phyloP scores from a whole-genome alignment of 164 flowering plant species.

The Tetracentron sinense region DNA sequence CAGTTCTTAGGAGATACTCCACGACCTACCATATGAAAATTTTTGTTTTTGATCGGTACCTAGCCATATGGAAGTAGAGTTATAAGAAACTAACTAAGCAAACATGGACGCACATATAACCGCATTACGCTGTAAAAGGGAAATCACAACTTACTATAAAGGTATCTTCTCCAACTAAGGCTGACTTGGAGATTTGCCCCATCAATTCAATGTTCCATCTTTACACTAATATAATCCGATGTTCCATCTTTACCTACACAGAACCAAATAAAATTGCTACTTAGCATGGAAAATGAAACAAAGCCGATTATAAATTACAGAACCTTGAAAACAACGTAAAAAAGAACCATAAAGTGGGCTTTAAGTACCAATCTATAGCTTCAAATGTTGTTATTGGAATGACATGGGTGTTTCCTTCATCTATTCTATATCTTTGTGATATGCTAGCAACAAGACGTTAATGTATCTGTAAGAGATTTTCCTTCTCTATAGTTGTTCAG shows the following conservation, averaged over 20 bases:
- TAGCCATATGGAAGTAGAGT: constrained; percentile 19
- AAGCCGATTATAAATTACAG: neutral
- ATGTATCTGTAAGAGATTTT: neutral
- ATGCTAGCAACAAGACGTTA: neutral
- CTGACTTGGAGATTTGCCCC: constrained; percentile 65
- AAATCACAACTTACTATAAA: constrained; percentile 56
- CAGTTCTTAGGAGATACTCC: constrained; percentile 73
- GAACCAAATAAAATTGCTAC: neutral
- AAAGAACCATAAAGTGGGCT: neutral
- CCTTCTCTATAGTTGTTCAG: neutral
- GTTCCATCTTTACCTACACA: constrained; percentile 39
- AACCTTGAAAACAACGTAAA: neutral
- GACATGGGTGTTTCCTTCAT: neutral
- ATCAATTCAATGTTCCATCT: constrained; percentile 75
- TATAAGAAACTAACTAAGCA: constrained; percentile 2
- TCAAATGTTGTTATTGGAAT: no score
- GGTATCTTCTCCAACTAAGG: constrained; percentile 67
- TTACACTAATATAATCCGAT: constrained; percentile 88
- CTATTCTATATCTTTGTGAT: neutral
- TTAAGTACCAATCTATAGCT: no score
- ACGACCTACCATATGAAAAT: no score
- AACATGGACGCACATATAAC: neutral
- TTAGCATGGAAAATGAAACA: constrained; percentile 1
- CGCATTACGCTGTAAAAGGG: neutral
- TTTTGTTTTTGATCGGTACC: no score